Conservation (phyloP, 495 filamentous ascomycete genomes). For the Talaromyces wortmannii region DNA sequence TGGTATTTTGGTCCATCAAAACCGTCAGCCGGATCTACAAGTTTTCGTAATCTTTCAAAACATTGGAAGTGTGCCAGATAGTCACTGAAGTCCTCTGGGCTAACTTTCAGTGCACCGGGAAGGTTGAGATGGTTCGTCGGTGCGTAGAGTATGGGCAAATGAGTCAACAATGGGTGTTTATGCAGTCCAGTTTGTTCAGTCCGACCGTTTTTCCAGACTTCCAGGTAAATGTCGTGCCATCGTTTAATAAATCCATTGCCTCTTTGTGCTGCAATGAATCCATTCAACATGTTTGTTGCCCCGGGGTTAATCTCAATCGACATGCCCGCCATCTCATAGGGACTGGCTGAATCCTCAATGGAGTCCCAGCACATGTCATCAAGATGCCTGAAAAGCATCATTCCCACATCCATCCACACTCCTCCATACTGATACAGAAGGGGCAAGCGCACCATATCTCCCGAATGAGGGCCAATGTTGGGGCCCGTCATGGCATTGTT, state of each 20-base stretch:
- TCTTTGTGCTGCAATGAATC: conserved; percentile 14
- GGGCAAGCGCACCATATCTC: conserved; percentile 13
- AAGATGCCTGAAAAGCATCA: conserved; percentile 11
- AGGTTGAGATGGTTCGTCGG: not conserved
- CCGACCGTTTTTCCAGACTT: not conserved
- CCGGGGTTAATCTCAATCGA: not conserved
- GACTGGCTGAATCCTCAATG: conserved; percentile 8
- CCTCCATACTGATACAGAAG: conserved; percentile 15
- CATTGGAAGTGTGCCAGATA: not conserved
- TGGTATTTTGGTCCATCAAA: not conserved
- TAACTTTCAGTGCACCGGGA: not conserved
- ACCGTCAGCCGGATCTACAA: not conserved
- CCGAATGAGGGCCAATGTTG: conserved; percentile 10
- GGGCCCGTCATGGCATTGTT: conserved; percentile 8
- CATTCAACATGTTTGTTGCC: conserved; percentile 3
- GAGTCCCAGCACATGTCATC: conserved; percentile 14
- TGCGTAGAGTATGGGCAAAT: not conserved
- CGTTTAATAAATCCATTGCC: conserved; percentile 1
- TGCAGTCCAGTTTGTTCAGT: not conserved
- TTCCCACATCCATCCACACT: conserved; percentile 17
- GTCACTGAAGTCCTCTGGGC: not conserved
- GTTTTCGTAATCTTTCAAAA: not conserved
- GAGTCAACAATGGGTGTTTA: not conserved
- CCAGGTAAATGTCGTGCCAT: not conserved
- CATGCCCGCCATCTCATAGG: conserved; percentile 9